Evolutionary conservation across 257 asterid genomes (phyloP), one percentile per base, ranked within the genome.

Genomic region (Solanum ahanhuiri): DNA sequence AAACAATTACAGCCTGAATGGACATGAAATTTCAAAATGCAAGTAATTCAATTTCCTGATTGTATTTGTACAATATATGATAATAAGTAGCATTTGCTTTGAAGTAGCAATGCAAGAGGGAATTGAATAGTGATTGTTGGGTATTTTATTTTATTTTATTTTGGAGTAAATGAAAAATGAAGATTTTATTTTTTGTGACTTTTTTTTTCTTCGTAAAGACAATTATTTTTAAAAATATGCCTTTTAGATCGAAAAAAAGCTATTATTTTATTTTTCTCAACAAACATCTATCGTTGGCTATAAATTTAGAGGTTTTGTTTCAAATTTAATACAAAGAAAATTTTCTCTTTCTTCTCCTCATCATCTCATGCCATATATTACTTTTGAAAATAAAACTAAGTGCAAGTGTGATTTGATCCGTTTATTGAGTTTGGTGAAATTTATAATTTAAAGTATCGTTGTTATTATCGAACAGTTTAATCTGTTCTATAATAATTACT

Each of bases 21-120:
- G 31, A 72, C 17, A 35, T 72, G 34, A 12, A 37, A 75, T 75
- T 75, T 71, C 28, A 33, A 71, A 71, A 71, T 63, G 98, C 98
- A 18, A 92, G 92, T 91, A 91, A 90, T 81, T 91, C 95, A 18
- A 94, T 72, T 0, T 96, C 98, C 63, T 54, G 23, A 54, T 54
- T 96, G 93, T 0, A 37, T 22, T 11, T 73, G 25, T 22, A 73
- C 76, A 4, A 22, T 28, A 22, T 45, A 45, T 12, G 18, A 0
- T 0, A 23, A 28, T 73, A 64, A 12, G 1, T 35, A 35, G 31
- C 54, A 70, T 31, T 70, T 15, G 77, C 77, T 70, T 70, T 18
- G 43, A 30, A 69, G 1, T 30, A 30, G 39, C 43, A 70, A 70
- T 35, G 7, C 1, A 30, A 30, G 39, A 69, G n/a, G 39, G 39